Evolutionary conservation across 345 rosid genomes (phyloP), one percentile per base, ranked within the genome.

Genomic region (Bruguiera parviflora): DNA sequence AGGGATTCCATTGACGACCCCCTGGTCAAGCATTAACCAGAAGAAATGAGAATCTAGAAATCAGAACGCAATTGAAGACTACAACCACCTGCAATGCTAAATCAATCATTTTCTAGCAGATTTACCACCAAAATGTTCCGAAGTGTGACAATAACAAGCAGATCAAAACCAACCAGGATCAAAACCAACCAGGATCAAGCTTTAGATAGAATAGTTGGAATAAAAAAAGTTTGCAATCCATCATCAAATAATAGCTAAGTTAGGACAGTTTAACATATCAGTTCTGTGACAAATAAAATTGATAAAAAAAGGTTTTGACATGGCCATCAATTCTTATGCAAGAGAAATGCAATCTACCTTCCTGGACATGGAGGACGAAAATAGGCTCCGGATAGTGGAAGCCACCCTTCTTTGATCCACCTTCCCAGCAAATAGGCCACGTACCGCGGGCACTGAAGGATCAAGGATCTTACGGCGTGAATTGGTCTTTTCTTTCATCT

Each of bases 11-110:
- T 60, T 55, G n/a, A 59, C 35, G 58, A 73, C 37, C 27, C 58
- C 81, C 87, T 87, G 84, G 64, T 35, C 59, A 49, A 64, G 53
- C 46, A 61, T 22, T 18, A 58, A 58, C 46, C 32, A 55, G 29
- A 52, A 43, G 9, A 43, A 43, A 43, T 15, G 55, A 39, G n/a
- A 65, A 67, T 59, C 19, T 24, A 56, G 29, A 16, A 10, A 3
- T 27, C 18, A 24, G 4, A n/a, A 11, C 22, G 68, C 10, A 55
- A 22, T 32, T 27, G 18, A 51, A 55, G 58, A 9, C 15, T 21
- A 22, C 28, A 55, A 25, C 21, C 22, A 21, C 4, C 59, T 16
- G 24, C 25, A 56, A 24, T 56, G 29, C 6, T 24, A 56, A 24
- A 56, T 56, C 49, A 43, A 15, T 43, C 49, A 43, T 11, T 11